Conservation (phyloP, 2,329 filamentous ascomycete species). For the Claviceps fusiformis region DNA sequence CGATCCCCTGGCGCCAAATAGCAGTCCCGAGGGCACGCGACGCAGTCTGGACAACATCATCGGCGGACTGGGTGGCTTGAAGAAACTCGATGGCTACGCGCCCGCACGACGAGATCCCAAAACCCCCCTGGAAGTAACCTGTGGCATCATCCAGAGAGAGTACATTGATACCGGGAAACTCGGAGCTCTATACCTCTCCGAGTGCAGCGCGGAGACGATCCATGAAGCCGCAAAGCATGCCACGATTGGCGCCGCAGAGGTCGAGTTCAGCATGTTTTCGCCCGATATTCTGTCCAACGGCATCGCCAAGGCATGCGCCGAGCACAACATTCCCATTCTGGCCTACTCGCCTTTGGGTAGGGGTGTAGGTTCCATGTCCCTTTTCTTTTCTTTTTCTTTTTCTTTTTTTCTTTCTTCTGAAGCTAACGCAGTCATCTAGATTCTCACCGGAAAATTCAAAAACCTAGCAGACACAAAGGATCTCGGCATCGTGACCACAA, state of each 20-base stretch:
- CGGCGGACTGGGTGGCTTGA: conserved; percentile 34
- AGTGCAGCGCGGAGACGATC: conserved; percentile 35
- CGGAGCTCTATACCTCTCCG: conserved; percentile 37
- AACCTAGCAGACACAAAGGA: conserved; percentile 12
- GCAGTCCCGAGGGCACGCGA: conserved; percentile 39
- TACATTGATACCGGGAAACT: conserved; percentile 39
- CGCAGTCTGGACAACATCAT: conserved; percentile 45
- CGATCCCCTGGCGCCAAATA: conserved; percentile 26
- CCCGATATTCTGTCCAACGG: conserved; percentile 37
- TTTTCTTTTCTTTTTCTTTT: neutral
- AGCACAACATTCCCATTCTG: conserved; percentile 55
- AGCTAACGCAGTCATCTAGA: conserved; percentile 7
- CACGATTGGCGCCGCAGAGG: conserved; percentile 35
- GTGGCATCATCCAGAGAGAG: conserved; percentile 24
- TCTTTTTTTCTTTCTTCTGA: neutral
- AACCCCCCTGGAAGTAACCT: conserved; percentile 23
- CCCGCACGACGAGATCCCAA: conserved; percentile 42
- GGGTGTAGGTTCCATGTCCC: conserved; percentile 3
- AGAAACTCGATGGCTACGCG: conserved; percentile 48
- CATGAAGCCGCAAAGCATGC: conserved; percentile 30
- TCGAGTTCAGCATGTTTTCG: conserved; percentile 38
- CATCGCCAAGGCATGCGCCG: conserved; percentile 39
- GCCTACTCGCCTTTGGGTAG: conserved; percentile 39
- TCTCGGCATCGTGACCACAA: conserved; percentile 9
- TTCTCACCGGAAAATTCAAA: conserved; percentile 17